Percentiles rank a stretch among this genome's conserved stretches.
These are phyloP conservation scores for Tulasnella sp. DNA, from an alignment of 768 basidiomycete species.

Conservation along the genomic window DNA sequence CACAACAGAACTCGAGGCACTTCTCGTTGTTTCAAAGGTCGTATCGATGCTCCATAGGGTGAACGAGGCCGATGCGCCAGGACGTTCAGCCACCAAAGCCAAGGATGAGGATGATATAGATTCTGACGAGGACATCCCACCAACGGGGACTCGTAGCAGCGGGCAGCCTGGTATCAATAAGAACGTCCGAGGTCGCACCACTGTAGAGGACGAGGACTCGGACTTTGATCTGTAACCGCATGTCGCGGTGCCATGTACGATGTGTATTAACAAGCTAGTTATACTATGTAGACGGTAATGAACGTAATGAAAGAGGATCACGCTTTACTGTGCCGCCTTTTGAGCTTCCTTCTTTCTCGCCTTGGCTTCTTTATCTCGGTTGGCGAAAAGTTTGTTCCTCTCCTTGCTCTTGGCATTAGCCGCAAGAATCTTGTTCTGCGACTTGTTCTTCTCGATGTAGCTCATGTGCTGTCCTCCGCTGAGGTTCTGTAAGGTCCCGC, in stretches of 20 bases:
- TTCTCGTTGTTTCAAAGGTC: slow-evolving; percentile 61
- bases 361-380: slow-evolving; percentile 34
- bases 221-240: slow-evolving; percentile 59
- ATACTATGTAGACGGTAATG: neutral
- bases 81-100: slow-evolving; percentile 34
- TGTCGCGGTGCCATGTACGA: neutral
- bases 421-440: slow-evolving; percentile 62
- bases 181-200: slow-evolving; percentile 49
- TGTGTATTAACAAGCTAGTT: neutral
- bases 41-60: slow-evolving; percentile 36
- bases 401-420: slow-evolving; percentile 32
- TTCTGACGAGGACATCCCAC: slow-evolving; percentile 31
- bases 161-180: neutral
- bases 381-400: slow-evolving; percentile 37
- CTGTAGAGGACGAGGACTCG: slow-evolving; percentile 61
- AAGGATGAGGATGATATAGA: slow-evolving; percentile 51
- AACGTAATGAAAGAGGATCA: neutral
- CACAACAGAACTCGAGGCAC: slow-evolving; percentile 53
- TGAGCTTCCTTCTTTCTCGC: slow-evolving; percentile 29
- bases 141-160: neutral
- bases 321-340: neutral
- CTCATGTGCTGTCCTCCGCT: slow-evolving; percentile 91
- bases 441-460: slow-evolving; percentile 88
- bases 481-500: slow-evolving; percentile 75
- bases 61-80: slow-evolving; percentile 34